Conservation (phyloP, 2,329 filamentous ascomycete genomes). For the Blastomyces gilchristii region DNA sequence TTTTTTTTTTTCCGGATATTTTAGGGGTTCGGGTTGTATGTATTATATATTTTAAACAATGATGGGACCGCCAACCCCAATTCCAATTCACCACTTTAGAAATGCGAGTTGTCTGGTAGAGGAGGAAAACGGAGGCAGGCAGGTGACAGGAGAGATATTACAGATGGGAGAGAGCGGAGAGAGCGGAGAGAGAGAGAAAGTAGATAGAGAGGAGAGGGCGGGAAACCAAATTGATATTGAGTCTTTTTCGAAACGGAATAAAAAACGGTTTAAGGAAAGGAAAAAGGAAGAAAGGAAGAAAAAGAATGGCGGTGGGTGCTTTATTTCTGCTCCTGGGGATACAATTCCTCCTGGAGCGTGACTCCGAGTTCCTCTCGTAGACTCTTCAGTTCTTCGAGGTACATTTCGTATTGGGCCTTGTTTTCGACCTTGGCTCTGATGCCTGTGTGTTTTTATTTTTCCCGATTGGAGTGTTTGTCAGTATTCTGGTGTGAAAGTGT, state of each 20-base stretch:
- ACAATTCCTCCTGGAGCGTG: constrained; percentile 83
- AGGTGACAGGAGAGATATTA: no score
- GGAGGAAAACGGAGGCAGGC: no score
- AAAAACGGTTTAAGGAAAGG: neutral
- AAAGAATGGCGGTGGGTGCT: neutral
- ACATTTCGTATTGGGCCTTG: constrained; percentile 94
- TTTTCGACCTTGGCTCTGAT: constrained; percentile 99
- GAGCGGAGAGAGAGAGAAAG: neutral
- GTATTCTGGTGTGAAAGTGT: neutral
- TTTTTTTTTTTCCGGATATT: no score
- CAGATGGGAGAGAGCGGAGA: neutral
- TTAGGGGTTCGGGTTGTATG: no score
- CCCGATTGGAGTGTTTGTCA: neutral
- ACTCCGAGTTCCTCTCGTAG: constrained; percentile 91
- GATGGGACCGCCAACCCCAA: no score
- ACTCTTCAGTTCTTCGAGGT: constrained; percentile 79
- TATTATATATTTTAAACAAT: no score
- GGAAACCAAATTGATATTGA: neutral
- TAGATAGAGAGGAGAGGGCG: neutral
- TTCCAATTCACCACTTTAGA: no score
- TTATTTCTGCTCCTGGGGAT: constrained; percentile 49
- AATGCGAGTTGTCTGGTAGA: no score
- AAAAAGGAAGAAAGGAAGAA: neutral
- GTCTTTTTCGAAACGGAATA: neutral
- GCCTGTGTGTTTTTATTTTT: constrained; percentile 43